A percentile compares a stretch with the other conserved stretches of the same genome.
phyloP scores from a whole-genome alignment of 75 land plant genomes.

The Pinus albicaulis region DNA sequence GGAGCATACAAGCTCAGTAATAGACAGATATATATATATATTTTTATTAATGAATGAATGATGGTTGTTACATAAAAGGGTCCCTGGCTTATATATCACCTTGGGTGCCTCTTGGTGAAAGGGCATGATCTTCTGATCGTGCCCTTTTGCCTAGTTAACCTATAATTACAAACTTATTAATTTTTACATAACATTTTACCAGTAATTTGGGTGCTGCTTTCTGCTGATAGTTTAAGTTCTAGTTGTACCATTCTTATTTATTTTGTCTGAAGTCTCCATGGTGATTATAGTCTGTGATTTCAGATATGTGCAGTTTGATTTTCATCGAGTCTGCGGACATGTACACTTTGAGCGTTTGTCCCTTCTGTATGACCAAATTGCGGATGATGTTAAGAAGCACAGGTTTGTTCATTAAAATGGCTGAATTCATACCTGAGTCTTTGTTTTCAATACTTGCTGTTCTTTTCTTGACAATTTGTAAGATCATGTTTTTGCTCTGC shows the following conservation, averaged over 20 bases:
- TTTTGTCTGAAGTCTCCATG: neutral
- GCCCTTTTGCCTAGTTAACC: too few relatives aligned
- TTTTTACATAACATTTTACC: too few relatives aligned
- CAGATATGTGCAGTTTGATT: constrained; percentile 96
- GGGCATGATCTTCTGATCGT: too few relatives aligned
- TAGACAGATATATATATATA: too few relatives aligned
- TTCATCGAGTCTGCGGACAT: constrained; percentile 77
- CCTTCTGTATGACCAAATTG: constrained; percentile 67
- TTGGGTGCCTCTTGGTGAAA: too few relatives aligned
- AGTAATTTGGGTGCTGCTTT: neutral
- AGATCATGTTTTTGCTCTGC: neutral
- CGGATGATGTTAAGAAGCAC: constrained; percentile 63
- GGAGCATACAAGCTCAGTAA: too few relatives aligned
- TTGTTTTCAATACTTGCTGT: neutral
- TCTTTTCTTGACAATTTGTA: neutral
- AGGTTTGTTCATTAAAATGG: constrained; percentile 43
- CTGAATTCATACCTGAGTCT: neutral
- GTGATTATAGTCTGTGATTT: constrained; percentile 7
- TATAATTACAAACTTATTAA: too few relatives aligned
- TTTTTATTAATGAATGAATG: too few relatives aligned
- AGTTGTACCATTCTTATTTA: neutral
- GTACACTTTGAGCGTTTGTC: constrained; percentile 80
- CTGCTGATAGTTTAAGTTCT: neutral
- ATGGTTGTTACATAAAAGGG: too few relatives aligned
- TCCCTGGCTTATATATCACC: too few relatives aligned